phyloP scores from a whole-genome alignment of 306 rosid species.

The Mucuna pruriens region DNA sequence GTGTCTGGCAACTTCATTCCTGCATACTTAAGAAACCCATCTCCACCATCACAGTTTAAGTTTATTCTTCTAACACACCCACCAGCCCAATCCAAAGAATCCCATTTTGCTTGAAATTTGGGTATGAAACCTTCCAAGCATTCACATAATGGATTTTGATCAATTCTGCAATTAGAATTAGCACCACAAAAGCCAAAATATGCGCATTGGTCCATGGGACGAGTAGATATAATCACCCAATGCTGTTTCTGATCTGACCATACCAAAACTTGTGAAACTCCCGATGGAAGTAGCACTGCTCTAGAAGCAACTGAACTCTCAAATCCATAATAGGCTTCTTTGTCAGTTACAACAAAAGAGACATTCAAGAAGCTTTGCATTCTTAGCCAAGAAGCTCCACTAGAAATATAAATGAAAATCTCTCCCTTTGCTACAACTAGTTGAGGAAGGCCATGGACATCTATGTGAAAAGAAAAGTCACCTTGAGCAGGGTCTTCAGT shows the following conservation, averaged over 20 bases:
- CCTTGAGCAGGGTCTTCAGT: not conserved
- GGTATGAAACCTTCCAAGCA: conserved; percentile 27
- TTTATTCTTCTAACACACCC: conserved; percentile 22
- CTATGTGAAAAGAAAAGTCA: not conserved
- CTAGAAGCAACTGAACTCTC: not conserved
- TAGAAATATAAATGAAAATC: too few relatives aligned
- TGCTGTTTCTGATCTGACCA: not conserved
- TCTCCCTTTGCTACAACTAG: not conserved
- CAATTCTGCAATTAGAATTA: not conserved
- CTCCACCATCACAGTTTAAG: not conserved
- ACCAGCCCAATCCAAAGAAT: conserved; percentile 20
- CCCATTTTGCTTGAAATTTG: conserved; percentile 16
- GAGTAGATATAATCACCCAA: not conserved
- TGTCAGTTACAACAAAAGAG: not conserved
- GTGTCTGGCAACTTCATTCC: conserved; percentile 33
- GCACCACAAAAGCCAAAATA: not conserved
- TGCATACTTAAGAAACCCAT: conserved; percentile 2
- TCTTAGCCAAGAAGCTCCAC: not conserved
- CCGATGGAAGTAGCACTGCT: not conserved
- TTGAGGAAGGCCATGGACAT: not conserved
- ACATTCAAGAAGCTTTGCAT: not conserved
- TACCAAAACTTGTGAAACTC: not conserved
- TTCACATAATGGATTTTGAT: not conserved
- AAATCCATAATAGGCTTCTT: not conserved
- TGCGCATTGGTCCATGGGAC: not conserved